Conservation (phyloP, 2,329 filamentous ascomycete species). For the Paraphoma chrysanthemicola region DNA sequence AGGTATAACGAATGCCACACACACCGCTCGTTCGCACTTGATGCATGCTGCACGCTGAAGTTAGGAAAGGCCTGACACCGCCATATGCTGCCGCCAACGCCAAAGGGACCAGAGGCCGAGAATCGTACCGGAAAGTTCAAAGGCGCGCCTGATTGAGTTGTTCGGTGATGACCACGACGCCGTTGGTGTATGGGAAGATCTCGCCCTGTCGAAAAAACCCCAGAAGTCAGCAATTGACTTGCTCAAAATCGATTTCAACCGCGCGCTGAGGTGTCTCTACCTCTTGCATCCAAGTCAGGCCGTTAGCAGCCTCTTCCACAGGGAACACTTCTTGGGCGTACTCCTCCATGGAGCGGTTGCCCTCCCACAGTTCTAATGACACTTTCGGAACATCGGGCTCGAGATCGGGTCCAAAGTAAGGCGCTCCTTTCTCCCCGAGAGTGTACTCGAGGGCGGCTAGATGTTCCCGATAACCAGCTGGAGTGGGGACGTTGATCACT, state of each 20-base stretch:
- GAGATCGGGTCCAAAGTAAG: constrained; percentile 68
- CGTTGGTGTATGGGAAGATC: constrained; percentile 31
- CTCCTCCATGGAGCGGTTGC: constrained; percentile 87
- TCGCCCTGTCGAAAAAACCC: constrained; percentile 36
- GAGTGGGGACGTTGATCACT: constrained; percentile 84
- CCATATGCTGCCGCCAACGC: constrained; percentile 28
- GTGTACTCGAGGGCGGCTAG: constrained; percentile 70
- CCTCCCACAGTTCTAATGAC: constrained; percentile 87
- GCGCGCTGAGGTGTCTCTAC: constrained; percentile 48
- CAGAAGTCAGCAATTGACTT: constrained; percentile 47
- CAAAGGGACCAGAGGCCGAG: constrained; percentile 21
- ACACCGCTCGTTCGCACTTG: constrained; percentile 24
- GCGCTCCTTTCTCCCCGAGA: constrained; percentile 65
- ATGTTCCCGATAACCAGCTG: constrained; percentile 86
- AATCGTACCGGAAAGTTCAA: constrained; percentile 27
- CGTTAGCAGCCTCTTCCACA: constrained; percentile 92
- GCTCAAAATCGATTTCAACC: constrained; percentile 44
- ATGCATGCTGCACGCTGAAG: constrained; percentile 19
- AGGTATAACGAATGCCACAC: constrained; percentile 14
- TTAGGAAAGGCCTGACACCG: constrained; percentile 18
- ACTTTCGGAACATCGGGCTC: constrained; percentile 71
- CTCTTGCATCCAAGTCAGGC: constrained; percentile 86
- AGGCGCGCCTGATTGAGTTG: constrained; percentile 44
- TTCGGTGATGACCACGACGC: constrained; percentile 38
- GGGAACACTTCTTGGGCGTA: constrained; percentile 95